Evolutionary conservation across 1,139 yeast genomes (phyloP).

Genomic region (Ashbya aceris): DNA sequence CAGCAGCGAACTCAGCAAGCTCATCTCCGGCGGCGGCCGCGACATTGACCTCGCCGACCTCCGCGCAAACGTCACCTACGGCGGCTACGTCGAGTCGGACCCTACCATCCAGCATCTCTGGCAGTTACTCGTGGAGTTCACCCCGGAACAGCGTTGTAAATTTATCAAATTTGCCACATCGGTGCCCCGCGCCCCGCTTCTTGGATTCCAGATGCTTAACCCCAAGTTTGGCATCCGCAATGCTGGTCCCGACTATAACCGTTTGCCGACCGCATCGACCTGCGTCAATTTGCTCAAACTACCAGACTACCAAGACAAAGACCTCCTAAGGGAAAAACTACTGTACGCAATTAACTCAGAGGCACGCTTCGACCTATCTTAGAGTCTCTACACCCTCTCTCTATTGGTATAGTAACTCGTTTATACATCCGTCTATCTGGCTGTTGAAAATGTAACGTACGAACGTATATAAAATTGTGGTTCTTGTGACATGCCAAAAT

Average conservation of each 20-base stretch:
- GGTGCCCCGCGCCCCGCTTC: conserved; percentile 80
- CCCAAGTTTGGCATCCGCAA: conserved; percentile 79
- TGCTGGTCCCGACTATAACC: conserved; percentile 44
- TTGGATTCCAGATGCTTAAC: conserved; percentile 66
- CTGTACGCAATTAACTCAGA: conserved; percentile 69
- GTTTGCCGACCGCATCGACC: conserved; percentile 88
- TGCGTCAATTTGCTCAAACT: conserved; percentile 81
- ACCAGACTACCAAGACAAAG: conserved; percentile 68
- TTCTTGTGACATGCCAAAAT: not conserved
- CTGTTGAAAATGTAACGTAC: not conserved
- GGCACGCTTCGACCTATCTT: conserved; percentile 80
- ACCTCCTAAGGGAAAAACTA: conserved; percentile 49
- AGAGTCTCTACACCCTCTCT: conserved; percentile 3
- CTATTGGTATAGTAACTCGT: not conserved
- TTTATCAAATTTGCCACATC: conserved; percentile 84
- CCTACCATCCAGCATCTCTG: conserved; percentile 56
- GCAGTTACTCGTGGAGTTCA: conserved; percentile 66
- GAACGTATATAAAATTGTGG: not conserved
- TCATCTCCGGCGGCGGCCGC: conserved; percentile 73
- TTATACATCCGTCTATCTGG: not conserved
- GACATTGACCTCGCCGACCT: conserved; percentile 68
- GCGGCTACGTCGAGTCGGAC: conserved; percentile 56
- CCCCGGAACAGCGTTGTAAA: conserved; percentile 47
- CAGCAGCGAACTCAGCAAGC: conserved; percentile 69
- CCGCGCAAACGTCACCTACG: conserved; percentile 50